Conservation (phyloP, 2,329 filamentous ascomycete species). For the Chrysoporthe deuterocubensis region DNA sequence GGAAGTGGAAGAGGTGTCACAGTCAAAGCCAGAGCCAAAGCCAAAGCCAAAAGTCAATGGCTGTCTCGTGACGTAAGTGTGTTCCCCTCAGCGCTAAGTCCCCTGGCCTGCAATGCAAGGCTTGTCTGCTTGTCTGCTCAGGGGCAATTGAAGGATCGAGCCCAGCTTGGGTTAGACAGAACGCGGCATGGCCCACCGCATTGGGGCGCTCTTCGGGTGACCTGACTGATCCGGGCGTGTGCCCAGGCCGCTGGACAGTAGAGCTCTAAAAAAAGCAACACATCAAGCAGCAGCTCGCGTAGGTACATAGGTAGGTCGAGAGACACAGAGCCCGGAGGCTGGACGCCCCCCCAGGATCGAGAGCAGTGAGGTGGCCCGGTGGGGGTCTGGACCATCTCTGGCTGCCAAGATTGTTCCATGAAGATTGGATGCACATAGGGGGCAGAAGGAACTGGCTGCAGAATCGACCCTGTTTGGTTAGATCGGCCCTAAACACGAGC, state of each 20-base stretch:
- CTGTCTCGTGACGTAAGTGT: constrained; percentile 28
- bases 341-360: not conserved
- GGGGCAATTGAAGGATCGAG: constrained; percentile 13
- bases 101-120: constrained; percentile 17
- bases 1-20: not conserved
- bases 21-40: not conserved
- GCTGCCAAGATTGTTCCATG: too few relatives aligned
- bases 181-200: not conserved
- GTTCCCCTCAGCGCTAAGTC: constrained; percentile 6
- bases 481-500: constrained; percentile 22
- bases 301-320: not conserved
- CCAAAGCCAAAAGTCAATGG: not conserved
- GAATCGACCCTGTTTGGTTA: constrained; percentile 15
- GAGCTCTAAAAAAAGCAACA: constrained; percentile 3
- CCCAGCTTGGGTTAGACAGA: constrained; percentile 25
- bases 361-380: not conserved
- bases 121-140: constrained; percentile 12
- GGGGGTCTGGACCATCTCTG: not conserved
- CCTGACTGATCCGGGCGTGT: not conserved
- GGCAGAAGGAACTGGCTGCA: too few relatives aligned
- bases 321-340: not conserved
- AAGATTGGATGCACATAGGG: too few relatives aligned
- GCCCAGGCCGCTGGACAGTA: not conserved
- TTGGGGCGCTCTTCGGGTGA: constrained; percentile 4
- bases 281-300: not conserved